Conservation (phyloP, 495 filamentous ascomycete species). For the Trichoderma asperelloides region DNA sequence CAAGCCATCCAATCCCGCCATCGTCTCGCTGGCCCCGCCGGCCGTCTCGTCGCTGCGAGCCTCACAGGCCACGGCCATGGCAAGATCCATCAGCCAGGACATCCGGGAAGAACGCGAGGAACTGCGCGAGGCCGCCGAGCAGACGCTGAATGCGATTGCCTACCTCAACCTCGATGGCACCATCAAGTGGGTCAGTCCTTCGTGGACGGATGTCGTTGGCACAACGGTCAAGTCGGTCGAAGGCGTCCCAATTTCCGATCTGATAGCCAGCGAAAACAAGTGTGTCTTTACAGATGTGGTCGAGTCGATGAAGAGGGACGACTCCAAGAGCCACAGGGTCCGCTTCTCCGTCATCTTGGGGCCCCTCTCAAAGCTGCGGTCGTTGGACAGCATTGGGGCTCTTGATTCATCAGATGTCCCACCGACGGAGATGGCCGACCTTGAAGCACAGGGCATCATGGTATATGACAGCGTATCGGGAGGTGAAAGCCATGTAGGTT, state of each 20-base stretch:
- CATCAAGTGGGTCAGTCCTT: constrained; percentile 91
- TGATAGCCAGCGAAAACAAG: constrained; percentile 67
- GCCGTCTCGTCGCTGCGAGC: constrained; percentile 40
- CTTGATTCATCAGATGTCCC: constrained; percentile 35
- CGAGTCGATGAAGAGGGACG: constrained; percentile 84
- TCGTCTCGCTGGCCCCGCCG: constrained; percentile 35
- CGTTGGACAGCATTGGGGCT: constrained; percentile 37
- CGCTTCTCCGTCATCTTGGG: constrained; percentile 75
- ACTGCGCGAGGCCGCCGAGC: constrained; percentile 88
- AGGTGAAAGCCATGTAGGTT: constrained; percentile 77
- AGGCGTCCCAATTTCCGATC: constrained; percentile 67
- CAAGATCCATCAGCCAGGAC: constrained; percentile 43
- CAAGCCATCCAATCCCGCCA: constrained; percentile 21
- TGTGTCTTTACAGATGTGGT: constrained; percentile 71
- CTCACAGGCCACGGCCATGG: constrained; percentile 39
- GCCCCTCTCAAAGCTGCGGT: constrained; percentile 57
- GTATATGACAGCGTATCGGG: constrained; percentile 85
- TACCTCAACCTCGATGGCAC: constrained; percentile 82
- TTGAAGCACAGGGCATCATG: constrained; percentile 97
- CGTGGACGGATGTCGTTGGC: constrained; percentile 92
- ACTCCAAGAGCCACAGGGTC: constrained; percentile 84
- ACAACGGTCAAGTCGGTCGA: constrained; percentile 63
- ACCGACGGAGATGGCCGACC: constrained; percentile 49
- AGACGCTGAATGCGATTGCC: constrained; percentile 90
- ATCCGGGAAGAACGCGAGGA: constrained; percentile 74